Percentiles rank a stretch among this genome's conserved stretches.
Evolutionary conservation across 345 rosid genomes (phyloP).

Genomic region (rapeseed (Brassica napus)): DNA sequence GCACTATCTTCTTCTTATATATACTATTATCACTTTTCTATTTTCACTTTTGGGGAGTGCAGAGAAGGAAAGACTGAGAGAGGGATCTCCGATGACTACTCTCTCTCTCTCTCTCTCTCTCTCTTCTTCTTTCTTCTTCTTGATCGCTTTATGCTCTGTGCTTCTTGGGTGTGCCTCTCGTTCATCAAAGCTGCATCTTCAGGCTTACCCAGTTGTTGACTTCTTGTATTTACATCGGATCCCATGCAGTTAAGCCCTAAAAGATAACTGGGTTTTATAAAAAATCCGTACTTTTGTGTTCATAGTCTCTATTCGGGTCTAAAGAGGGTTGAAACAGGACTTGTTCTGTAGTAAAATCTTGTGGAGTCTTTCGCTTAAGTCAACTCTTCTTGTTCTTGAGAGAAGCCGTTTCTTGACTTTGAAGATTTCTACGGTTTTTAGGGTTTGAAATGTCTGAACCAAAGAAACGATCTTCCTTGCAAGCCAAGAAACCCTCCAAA

Average conservation of each 20-base stretch:
- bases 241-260: constrained; percentile 77
- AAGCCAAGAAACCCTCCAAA: constrained; percentile 31
- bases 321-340: constrained; percentile 55
- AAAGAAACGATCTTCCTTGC: constrained; percentile 38
- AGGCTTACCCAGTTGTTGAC: constrained; percentile 43
- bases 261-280: constrained; percentile 44
- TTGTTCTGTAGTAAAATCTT: constrained; percentile 64
- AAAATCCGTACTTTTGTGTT: not conserved
- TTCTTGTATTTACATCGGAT: constrained; percentile 42
- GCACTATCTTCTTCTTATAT: constrained; percentile 31
- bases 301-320: constrained; percentile 17
- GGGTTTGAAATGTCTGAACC: constrained; percentile 46
- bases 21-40: constrained; percentile 23
- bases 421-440: constrained; percentile 24
- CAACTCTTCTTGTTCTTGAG: constrained; percentile 28
- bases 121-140: constrained; percentile 2
- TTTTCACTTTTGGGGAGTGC: constrained; percentile 28
- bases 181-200: constrained; percentile 29
- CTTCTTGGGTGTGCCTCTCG: constrained; percentile 37
- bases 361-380: constrained; percentile 54
- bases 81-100: constrained; percentile 23
- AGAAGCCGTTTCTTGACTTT: constrained; percentile 14
- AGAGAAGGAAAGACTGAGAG: constrained; percentile 9
- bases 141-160: constrained; percentile 26
- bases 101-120: constrained; percentile 43